Evolutionary conservation across 495 filamentous ascomycete species (phyloP), one percentile per base, ranked within the genome.

Genomic region (Lasiosphaeriaceae sp.): DNA sequence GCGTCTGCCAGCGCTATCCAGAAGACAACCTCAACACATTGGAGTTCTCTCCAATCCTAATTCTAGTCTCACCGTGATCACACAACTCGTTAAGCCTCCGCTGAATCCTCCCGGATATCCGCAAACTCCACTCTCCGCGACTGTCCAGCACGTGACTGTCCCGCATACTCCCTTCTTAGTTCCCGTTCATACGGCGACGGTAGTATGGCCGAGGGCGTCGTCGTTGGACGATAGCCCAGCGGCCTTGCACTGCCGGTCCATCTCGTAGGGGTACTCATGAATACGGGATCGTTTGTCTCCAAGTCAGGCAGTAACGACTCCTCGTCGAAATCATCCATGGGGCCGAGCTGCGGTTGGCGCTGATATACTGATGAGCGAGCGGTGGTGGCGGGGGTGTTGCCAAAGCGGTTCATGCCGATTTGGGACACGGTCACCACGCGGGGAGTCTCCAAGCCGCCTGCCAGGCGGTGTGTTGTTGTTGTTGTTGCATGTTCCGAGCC

Each of bases 241-340:
- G 50, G 47, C 44, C 57, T 41, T n/a, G 41, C 50, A n/a, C 55
- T 54, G 3, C 64, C 61, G 2, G 62, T 65, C 57, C 65, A 59
- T 43, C 56, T 51, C 17, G 65, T 71, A 21, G 69, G 69, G 11
- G 69, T 71, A 59, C 63, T 66, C 69, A 68, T 68, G 17, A 67
- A 67, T n/a, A 62, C 64, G 0, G 63, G 54, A 29, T 67, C 64
- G 7, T 59, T 56, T 1, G 29, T 1, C 19, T 65, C 62, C 4
- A 37, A 2, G 3, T 58, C 64, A 0, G 60, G 65, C 6, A 60
- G 53, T 2, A 58, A 14, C 0, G 53, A 56, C 12, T 57, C 60
- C 2, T 54, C 55, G 2, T 62, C 59, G 11, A 71, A 71, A 24
- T 71, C 66, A 24, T 54, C 49, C 66, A 71, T 69, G 2, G 68